Evolutionary conservation across 139 green algal genomes (phyloP).

Genomic region (Haematococcus sp.): DNA sequence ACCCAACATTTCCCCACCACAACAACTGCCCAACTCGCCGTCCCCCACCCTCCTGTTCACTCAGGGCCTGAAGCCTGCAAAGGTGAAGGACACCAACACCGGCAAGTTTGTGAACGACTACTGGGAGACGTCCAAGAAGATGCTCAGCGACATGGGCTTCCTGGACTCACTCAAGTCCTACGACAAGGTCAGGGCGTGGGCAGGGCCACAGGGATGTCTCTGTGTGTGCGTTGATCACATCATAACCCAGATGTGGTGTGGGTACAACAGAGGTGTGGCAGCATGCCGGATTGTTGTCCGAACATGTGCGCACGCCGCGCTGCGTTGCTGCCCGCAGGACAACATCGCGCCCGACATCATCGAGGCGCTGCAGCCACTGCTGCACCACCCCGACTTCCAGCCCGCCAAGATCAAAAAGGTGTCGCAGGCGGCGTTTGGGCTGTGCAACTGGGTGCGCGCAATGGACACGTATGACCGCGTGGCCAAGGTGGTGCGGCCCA

Average conservation of each 20-base stretch:
- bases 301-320: too few species aligned
- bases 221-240: too few species aligned
- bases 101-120: conserved; percentile 66
- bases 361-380: conserved; percentile 29
- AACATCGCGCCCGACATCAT: conserved; percentile 51
- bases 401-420: conserved; percentile 65
- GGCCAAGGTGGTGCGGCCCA: conserved; percentile 66
- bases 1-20: too few species aligned
- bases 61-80: conserved; percentile 52
- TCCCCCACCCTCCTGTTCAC: conserved; percentile 22
- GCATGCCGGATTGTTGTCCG: too few species aligned
- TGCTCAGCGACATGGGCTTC: conserved; percentile 72
- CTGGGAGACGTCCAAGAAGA: conserved; percentile 67
- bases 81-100: conserved; percentile 59
- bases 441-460: conserved; percentile 76
- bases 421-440: conserved; percentile 64
- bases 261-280: too few species aligned
- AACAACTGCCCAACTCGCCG: too few species aligned
- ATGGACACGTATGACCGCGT: conserved; percentile 80
- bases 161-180: conserved; percentile 64
- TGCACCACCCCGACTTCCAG: conserved; percentile 52
- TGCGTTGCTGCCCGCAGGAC: too few species aligned
- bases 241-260: too few species aligned
- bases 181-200: conserved; percentile 61
- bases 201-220: too few species aligned